Conservation (phyloP, 352 stramenopile species). For the Pseudoperonospora humuli region DNA sequence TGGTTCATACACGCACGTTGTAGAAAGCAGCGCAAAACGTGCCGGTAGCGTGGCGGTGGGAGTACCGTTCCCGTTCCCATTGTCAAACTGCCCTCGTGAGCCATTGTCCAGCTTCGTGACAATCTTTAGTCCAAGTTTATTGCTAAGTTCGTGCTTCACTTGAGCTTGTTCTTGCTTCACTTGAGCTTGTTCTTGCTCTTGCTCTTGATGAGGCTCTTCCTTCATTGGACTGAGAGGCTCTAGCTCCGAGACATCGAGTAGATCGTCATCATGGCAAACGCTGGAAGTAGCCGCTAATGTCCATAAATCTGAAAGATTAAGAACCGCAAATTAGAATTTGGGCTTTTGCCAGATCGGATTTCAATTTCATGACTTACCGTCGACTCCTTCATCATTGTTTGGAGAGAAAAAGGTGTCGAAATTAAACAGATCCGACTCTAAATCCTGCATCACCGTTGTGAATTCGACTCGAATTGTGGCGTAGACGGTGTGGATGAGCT, state of each 20-base stretch:
- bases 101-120: constrained; percentile 17
- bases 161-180: neutral
- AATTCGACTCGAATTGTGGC: constrained; percentile 3
- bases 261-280: constrained; percentile 22
- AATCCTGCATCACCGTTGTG: constrained; percentile 26
- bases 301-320: constrained; percentile 19
- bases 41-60: constrained; percentile 23
- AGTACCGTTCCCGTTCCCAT: constrained; percentile 14
- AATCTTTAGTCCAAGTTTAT: constrained; percentile 16
- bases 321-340: neutral
- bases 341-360: neutral
- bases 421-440: constrained; percentile 28
- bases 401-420: constrained; percentile 30
- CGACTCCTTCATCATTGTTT: constrained; percentile 24
- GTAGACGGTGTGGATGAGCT: constrained; percentile 1
- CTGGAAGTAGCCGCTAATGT: constrained; percentile 6
- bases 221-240: constrained; percentile 25
- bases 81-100: constrained; percentile 13
- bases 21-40: constrained; percentile 25
- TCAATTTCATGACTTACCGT: constrained; percentile 11
- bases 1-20: constrained; percentile 26
- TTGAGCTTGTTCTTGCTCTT: no score
- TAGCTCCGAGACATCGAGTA: constrained; percentile 20
- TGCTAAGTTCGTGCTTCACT: constrained; percentile 8
- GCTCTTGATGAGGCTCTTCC: constrained; percentile 11